Percentiles rank a stretch among this genome's conserved stretches.
These are phyloP conservation scores for Irpex sp. DNA, from an alignment of 1,284 basidiomycete species.

Conservation along the genomic window DNA sequence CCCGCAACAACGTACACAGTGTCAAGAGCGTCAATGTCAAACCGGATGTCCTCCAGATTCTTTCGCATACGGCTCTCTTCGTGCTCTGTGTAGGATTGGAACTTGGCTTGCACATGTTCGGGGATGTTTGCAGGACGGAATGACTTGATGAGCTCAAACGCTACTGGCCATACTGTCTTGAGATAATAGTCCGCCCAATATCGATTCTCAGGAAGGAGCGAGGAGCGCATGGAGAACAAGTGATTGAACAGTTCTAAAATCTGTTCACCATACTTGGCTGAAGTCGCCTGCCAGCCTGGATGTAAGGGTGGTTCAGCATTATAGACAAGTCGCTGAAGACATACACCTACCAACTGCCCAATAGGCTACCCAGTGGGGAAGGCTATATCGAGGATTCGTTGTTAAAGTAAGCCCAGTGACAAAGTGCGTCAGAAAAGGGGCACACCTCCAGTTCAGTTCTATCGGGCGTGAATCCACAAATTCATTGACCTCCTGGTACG, in stretches of 20 bases:
- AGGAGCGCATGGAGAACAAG: constrained; percentile 16
- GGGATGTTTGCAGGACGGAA: constrained; percentile 11
- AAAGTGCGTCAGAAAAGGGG: not conserved
- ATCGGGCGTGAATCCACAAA: constrained; percentile 26
- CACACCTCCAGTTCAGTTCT: constrained; percentile 19
- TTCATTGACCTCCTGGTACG: constrained; percentile 40
- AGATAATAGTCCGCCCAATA: constrained; percentile 20
- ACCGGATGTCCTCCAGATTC: constrained; percentile 15
- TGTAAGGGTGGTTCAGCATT: not conserved
- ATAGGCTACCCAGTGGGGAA: constrained; percentile 23
- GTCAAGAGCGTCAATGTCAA: constrained; percentile 20
- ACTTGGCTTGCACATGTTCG: constrained; percentile 14
- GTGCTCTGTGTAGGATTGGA: constrained; percentile 12
- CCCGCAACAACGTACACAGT: constrained; percentile 19
- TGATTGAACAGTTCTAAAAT: constrained; percentile 16
- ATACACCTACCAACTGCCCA: constrained; percentile 19
- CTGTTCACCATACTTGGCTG: constrained; percentile 13
- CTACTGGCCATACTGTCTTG: constrained; percentile 14
- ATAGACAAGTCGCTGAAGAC: too few species aligned
- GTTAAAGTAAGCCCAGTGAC: not conserved
- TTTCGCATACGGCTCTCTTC: constrained; percentile 17
- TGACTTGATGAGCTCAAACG: constrained; percentile 14
- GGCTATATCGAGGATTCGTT: constrained; percentile 6
- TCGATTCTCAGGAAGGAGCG: constrained; percentile 18
- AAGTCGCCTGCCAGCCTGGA: constrained; percentile 21